Conservation (phyloP, 371 early-diverging fungal species). For the Apophysomyces trapeziformis region DNA sequence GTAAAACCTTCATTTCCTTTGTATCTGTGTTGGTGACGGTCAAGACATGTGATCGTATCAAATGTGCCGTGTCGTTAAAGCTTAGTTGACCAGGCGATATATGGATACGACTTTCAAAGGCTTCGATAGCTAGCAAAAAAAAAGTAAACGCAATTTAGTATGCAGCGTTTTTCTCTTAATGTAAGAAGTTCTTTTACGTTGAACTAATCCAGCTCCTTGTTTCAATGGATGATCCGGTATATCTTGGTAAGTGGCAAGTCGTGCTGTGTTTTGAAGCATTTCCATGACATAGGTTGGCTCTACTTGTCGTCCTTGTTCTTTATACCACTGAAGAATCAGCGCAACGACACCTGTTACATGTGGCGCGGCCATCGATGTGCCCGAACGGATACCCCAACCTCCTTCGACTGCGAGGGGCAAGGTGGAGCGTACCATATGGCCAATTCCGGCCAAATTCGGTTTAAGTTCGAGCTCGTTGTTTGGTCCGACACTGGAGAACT, state of each 20-base stretch:
- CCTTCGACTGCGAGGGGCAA: constrained; percentile 35
- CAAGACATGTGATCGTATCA: constrained; percentile 41
- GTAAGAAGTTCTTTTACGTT: constrained; percentile 36
- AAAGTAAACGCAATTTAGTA: not conserved
- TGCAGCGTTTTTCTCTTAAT: not conserved
- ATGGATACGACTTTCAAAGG: constrained; percentile 54
- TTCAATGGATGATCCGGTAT: constrained; percentile 42
- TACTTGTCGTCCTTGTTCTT: constrained; percentile 15
- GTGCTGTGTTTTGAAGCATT: constrained; percentile 60
- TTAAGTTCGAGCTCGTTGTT: constrained; percentile 49
- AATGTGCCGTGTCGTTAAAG: constrained; percentile 68
- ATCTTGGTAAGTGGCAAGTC: constrained; percentile 26
- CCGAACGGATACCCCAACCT: constrained; percentile 68
- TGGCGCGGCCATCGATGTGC: constrained; percentile 75
- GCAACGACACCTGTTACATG: constrained; percentile 75
- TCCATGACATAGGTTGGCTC: constrained; percentile 30
- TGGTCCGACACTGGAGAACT: constrained; percentile 56
- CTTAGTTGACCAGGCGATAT: constrained; percentile 69
- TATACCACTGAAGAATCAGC: constrained; percentile 52
- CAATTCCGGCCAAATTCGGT: constrained; percentile 69
- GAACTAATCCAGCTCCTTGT: constrained; percentile 83
- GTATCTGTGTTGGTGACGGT: constrained; percentile 58
- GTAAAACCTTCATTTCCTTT: constrained; percentile 39
- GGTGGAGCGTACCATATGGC: constrained; percentile 75
- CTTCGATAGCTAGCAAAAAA: constrained; percentile 43